A percentile compares a stretch with the other conserved stretches of the same genome.
Evolutionary conservation across 2,329 filamentous ascomycete species (phyloP).

Genomic region (Aspergillus neotritici): DNA sequence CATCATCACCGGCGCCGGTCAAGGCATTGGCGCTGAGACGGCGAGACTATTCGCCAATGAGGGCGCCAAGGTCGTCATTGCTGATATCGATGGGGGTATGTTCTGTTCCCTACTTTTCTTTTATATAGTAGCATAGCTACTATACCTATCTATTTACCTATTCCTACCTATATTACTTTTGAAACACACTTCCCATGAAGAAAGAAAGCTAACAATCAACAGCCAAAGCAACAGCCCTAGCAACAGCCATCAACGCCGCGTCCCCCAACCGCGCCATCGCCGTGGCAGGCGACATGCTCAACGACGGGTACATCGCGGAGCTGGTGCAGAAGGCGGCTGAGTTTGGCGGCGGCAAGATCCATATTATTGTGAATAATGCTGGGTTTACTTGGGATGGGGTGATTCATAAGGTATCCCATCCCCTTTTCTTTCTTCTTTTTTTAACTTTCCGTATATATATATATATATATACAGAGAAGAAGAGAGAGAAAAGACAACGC

Average conservation of each 20-base stretch:
- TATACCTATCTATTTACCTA: no score
- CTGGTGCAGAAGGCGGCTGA: constrained; percentile 71
- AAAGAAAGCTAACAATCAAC: constrained; percentile 10
- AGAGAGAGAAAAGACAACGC: not conserved
- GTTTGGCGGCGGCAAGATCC: constrained; percentile 81
- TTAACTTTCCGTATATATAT: not conserved
- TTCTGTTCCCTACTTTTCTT: constrained; percentile 8
- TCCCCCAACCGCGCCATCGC: constrained; percentile 63
- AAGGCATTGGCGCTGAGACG: constrained; percentile 82
- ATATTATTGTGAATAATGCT: constrained; percentile 87
- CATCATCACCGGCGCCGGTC: constrained; percentile 80
- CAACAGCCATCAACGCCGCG: constrained; percentile 60
- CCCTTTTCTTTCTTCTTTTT: not conserved
- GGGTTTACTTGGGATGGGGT: constrained; percentile 92
- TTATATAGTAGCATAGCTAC: no score
- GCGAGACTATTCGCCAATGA: constrained; percentile 80
- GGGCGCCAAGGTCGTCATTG: constrained; percentile 75
- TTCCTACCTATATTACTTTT: no score
- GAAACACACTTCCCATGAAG: no score
- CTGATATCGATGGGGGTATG: constrained; percentile 71
- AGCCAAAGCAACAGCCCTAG: constrained; percentile 66
- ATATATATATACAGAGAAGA: not conserved
- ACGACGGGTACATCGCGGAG: constrained; percentile 61
- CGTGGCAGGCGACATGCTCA: constrained; percentile 70
- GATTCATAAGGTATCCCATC: constrained; percentile 64